Evolutionary conservation across 129 eudicot genomes (phyloP).

Genomic region (sunflower (Helianthus annuus)): HanXRQr2.0-SUNRISE NC_035446.2:170810719-170811218

Average conservation of each 20-base stretch:
- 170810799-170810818: slow-evolving; percentile 16
- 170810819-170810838: slow-evolving; percentile 31
- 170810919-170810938: slow-evolving; percentile 39
- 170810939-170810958: slow-evolving; percentile 55
- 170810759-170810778: no score
- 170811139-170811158: slow-evolving; percentile 51
- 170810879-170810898: no score
- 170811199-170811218: slow-evolving; percentile 11
- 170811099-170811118: slow-evolving; percentile 71
- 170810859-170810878: neutral
- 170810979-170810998: slow-evolving; percentile 86
- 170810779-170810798: neutral
- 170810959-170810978: slow-evolving; percentile 87
- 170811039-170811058: neutral
- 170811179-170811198: slow-evolving; percentile 17
- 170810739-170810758: no score
- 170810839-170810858: neutral
- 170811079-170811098: neutral
- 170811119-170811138: slow-evolving; percentile 86
- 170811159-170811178: slow-evolving; percentile 2
- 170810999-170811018: slow-evolving; percentile 82
- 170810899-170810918: neutral
- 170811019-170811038: neutral
- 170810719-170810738: no score
- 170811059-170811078: neutral